These are phyloP conservation scores for Coprinopsis strossmayeri DNA, from an alignment of 768 basidiomycete genomes.

Conservation along the genomic window DNA sequence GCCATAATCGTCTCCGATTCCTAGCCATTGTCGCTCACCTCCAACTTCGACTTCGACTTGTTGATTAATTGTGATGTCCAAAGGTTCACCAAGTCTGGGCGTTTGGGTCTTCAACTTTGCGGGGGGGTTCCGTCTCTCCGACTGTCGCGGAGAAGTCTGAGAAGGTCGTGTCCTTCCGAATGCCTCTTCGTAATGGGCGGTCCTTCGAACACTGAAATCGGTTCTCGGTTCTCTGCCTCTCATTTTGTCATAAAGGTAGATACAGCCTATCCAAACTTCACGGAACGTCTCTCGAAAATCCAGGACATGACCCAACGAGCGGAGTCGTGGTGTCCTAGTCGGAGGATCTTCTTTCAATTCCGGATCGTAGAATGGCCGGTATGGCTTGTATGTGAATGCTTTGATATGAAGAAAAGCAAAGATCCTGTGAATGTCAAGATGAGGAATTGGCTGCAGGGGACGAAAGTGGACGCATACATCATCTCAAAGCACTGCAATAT, in stretches of 20 bases:
- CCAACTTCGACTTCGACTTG: conserved; percentile 34
- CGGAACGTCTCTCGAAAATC: conserved; percentile 64
- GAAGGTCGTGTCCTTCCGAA: conserved; percentile 33
- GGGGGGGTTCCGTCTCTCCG: conserved; percentile 10
- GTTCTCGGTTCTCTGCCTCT: conserved; percentile 49
- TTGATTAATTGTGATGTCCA: conserved; percentile 33
- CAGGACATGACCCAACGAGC: conserved; percentile 56
- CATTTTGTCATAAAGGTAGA: conserved; percentile 51
- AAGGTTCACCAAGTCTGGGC: conserved; percentile 11
- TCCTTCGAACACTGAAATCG: conserved; percentile 35
- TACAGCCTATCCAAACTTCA: conserved; percentile 50
- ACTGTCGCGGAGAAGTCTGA: neutral
- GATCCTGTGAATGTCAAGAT: conserved; percentile 28
- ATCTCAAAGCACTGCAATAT: conserved; percentile 70
- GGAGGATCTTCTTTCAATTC: conserved; percentile 24
- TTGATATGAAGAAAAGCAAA: conserved; percentile 67
- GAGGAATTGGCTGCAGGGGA: conserved; percentile 8
- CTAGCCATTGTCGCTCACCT: conserved; percentile 48
- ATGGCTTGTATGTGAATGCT: conserved; percentile 67
- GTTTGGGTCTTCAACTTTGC: conserved; percentile 4
- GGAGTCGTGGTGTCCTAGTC: conserved; percentile 43
- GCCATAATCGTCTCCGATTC: conserved; percentile 36
- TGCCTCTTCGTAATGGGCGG: conserved; percentile 35
- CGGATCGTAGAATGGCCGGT: conserved; percentile 29
- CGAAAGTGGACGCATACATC: conserved; percentile 39